Percentiles rank a stretch among this genome's conserved stretches.
phyloP scores from a whole-genome alignment of 1,139 yeast genomes.

The Nadsonia starkeyi-henricii region DNA sequence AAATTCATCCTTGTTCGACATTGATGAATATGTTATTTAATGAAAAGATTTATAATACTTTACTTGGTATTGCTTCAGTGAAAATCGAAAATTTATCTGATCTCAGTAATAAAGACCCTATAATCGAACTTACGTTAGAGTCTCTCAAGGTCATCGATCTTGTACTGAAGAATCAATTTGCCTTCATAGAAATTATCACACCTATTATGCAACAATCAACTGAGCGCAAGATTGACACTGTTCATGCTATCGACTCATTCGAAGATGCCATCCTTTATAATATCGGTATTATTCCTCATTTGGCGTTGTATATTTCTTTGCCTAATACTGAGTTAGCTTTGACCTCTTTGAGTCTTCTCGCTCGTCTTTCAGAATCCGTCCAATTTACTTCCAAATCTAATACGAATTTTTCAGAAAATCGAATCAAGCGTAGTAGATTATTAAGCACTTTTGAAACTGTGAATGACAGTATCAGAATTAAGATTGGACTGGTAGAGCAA shows the following conservation, averaged over 20 bases:
- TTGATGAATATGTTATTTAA: conserved; percentile 48
- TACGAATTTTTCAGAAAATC: conserved; percentile 23
- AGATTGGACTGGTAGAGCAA: conserved; percentile 60
- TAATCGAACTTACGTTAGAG: conserved; percentile 23
- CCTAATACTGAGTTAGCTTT: conserved; percentile 36
- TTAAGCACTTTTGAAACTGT: conserved; percentile 59
- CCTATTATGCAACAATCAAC: conserved; percentile 3
- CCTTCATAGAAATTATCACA: conserved; percentile 18
- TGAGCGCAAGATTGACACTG: conserved; percentile 4
- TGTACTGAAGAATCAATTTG: conserved; percentile 40
- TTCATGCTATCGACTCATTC: conserved; percentile 27
- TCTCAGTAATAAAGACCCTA: conserved; percentile 24
- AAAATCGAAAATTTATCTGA: conserved; percentile 45
- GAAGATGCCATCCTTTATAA: conserved; percentile 60
- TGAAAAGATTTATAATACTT: conserved; percentile 38
- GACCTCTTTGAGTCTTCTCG: conserved; percentile 39
- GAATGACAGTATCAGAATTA: conserved; percentile 54
- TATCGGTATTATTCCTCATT: conserved; percentile 51
- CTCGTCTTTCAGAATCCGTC: conserved; percentile 35
- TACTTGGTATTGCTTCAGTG: conserved; percentile 40
- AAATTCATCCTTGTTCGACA: conserved; percentile 57
- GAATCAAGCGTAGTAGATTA: conserved; percentile 46
- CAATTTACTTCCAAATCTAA: conserved; percentile 31
- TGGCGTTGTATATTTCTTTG: conserved; percentile 59
- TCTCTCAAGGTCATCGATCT: conserved; percentile 28